phyloP scores from a whole-genome alignment of 1,284 basidiomycete genomes.

The Sporisorium exsertum region DNA sequence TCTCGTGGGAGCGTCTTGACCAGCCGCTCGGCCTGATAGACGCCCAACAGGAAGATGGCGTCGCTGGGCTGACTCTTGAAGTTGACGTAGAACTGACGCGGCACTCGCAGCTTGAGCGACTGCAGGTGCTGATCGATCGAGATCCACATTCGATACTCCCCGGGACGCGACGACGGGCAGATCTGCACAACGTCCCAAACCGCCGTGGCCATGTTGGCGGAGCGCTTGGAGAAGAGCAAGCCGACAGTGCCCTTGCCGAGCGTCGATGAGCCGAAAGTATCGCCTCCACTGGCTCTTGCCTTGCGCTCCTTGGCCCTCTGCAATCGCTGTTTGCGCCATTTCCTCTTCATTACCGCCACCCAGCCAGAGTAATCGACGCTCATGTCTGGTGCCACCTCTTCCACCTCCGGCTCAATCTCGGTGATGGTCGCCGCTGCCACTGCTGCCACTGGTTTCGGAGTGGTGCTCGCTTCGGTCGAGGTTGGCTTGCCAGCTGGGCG shows the following conservation, averaged over 20 bases:
- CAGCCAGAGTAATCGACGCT: conserved; percentile 79
- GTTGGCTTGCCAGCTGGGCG: conserved; percentile 69
- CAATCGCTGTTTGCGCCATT: conserved; percentile 78
- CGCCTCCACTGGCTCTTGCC: conserved; percentile 46
- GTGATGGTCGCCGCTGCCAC: conserved; percentile 19
- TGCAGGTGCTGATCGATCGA: conserved; percentile 84
- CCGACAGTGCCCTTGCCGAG: conserved; percentile 63
- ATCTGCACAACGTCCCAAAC: conserved; percentile 96
- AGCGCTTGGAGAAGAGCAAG: conserved; percentile 82
- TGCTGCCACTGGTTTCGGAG: conserved; percentile 11
- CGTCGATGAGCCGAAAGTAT: conserved; percentile 13
- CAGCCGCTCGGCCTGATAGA: conserved; percentile 81
- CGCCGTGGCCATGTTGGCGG: conserved; percentile 76
- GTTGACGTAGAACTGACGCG: conserved; percentile 92
- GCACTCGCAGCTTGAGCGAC: conserved; percentile 83
- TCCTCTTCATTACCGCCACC: conserved; percentile 81
- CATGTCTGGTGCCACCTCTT: conserved; percentile 61
- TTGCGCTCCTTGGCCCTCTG: conserved; percentile 70
- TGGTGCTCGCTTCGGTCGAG: conserved; percentile 16
- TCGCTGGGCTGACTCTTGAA: conserved; percentile 78
- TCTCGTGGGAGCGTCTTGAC: conserved; percentile 84
- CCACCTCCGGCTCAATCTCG: conserved; percentile 39
- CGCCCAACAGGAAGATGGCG: conserved; percentile 74
- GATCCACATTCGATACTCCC: conserved; percentile 91
- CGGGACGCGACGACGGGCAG: conserved; percentile 79